Evolutionary conservation across 2,329 filamentous ascomycete species (phyloP), one percentile per base, ranked within the genome.

Genomic region (Metarhizium humberi): DNA sequence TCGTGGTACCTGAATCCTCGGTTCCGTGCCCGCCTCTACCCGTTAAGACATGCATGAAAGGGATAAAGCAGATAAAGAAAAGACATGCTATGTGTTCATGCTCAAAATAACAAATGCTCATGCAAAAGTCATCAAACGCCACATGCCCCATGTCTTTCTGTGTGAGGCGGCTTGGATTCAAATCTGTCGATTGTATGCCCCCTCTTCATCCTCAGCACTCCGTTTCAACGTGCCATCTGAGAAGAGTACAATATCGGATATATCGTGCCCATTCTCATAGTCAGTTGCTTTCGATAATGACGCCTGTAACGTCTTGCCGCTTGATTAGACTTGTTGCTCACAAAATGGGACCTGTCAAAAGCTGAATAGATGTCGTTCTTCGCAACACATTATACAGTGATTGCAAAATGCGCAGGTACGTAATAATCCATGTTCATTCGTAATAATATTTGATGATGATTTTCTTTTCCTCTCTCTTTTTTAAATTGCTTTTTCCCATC

Each of bases 391-490:
- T 32, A 34, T 18, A 20, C 56, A 32, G 40, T 50, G 40, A 42
- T 46, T 51, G 52, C 48, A 52, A 64, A 64, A 66, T 64, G 62
- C 65, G 65, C 63, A 67, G 62, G 32, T 70, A 72, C 69, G 69
- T 65, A 59, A 64, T 65, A 64, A 66, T 50, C 65, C 67, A 70
- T 67, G 66, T 71, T 70, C 64, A 67, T 68, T 66, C 67, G 61
- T 66, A 57, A 65, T 62, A 59, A 63, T 55, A 61, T 57, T 43
- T 18, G 29, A 16, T 32, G n/a, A 18, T 11, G 43, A 45, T 55
- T 29, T 56, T 40, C 36, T 25, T 53, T 20, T 20, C 18, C 45
- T 49, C 32, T 25, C 34, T 51, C 54, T 18, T 42, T 30, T 32
- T 16, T 32, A 20, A 6, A 3, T 4, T 30, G 13, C 30, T 16